A percentile compares a stretch with the other conserved stretches of the same genome.
These are phyloP conservation scores for Lantana camara DNA, from an alignment of 257 asterid species.

Conservation along the genomic window DNA sequence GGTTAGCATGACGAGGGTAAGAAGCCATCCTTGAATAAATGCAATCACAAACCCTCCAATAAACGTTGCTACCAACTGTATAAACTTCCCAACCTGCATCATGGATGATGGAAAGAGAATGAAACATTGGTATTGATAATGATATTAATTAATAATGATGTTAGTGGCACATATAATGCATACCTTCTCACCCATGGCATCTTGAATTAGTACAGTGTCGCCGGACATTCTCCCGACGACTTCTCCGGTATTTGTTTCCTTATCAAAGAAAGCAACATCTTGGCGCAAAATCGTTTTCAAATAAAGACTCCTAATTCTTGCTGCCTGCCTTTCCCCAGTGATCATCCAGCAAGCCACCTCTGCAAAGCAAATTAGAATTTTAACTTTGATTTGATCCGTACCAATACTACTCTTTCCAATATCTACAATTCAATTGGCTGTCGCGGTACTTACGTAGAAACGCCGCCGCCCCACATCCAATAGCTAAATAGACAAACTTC, in stretches of 20 bases:
- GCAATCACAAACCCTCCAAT: constrained; percentile 68
- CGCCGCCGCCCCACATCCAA: constrained; percentile 64
- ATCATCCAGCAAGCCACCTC: constrained; percentile 82
- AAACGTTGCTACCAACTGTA: constrained; percentile 62
- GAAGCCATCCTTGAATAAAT: constrained; percentile 68
- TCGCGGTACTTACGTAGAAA: constrained; percentile 52
- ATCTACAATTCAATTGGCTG: too few species aligned
- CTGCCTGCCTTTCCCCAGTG: constrained; percentile 90
- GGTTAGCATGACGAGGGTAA: constrained; percentile 62
- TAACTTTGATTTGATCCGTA: neutral
- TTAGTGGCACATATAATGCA: neutral
- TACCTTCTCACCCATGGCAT: constrained; percentile 89
- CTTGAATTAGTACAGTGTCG: constrained; percentile 74
- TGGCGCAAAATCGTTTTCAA: constrained; percentile 65
- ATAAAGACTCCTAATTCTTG: constrained; percentile 60
- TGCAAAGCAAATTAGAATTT: constrained; percentile 15
- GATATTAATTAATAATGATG: neutral
- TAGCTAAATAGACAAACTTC: constrained; percentile 57
- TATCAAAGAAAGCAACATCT: constrained; percentile 82
- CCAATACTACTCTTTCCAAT: neutral
- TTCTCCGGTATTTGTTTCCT: constrained; percentile 73
- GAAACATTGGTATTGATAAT: neutral
- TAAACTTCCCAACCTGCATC: constrained; percentile 65
- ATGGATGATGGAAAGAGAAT: neutral
- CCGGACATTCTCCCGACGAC: constrained; percentile 70